Evolutionary conservation across 495 filamentous ascomycete species (phyloP), one percentile per base, ranked within the genome.

Genomic region (Sporormia fimetaria): DNA sequence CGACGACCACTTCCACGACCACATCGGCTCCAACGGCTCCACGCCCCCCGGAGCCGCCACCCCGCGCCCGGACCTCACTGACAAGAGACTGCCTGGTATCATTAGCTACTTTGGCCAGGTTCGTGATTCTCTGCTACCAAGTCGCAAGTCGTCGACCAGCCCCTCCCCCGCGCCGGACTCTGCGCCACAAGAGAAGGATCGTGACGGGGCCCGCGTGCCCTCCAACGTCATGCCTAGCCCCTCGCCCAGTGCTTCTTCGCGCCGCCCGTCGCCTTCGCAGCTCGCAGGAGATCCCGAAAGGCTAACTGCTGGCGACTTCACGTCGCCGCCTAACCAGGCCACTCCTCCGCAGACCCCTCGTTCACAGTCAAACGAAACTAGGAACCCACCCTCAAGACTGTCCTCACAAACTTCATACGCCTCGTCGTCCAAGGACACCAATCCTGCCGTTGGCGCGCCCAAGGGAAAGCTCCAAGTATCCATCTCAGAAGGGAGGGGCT

Each of bases 51-150:
- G 84, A 49, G 70, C 87, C 52, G 76, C 81, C 29, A 95, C 87
- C 26, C 87, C 87, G 25, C 81, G 83, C 50, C 87, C 87, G 25
- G 85, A 95, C 64, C 80, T 74, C 35, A 76, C 77, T 29, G 87
- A 95, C 65, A 93, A 90, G 62, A 80, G 87, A 59, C 67, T 87
- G 56, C 87, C 87, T 31, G 82, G 83, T 55, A 85, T 94, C 62
- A 77, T 85, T 70, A 87, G 78, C 69, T 93, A 84, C 70, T 93
- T 90, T 73, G 81, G 81, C 67, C 87, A 95, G 87, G 87, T 95
- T 88, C 74, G 87, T 94, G 70, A 65, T 45, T 58, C 62, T 52
- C 47, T 61, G 34, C 45, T 48, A 21, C 26, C 52, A 27, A 34
- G 49, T 33, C 52, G 51, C 30, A 57, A 57, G 47, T 54, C 46